These are phyloP conservation scores for Gossypium longicalyx DNA, from an alignment of 345 rosid genomes.

Conservation along the genomic window DNA sequence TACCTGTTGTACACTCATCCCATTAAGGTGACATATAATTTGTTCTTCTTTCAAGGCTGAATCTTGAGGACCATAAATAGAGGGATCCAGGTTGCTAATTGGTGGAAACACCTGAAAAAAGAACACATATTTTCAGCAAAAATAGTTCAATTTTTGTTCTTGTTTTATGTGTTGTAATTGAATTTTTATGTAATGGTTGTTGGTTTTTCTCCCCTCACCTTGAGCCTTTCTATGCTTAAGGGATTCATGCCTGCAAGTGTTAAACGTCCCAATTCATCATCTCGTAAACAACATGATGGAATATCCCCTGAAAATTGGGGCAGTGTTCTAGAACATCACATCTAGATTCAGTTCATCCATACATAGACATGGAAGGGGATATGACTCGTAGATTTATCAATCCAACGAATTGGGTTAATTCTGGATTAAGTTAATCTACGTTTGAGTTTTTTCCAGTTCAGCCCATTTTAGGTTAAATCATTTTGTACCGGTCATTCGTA, in stretches of 20 bases:
- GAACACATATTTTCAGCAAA: not conserved
- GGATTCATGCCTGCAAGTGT: slow-evolving; percentile 18
- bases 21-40: slow-evolving; percentile 43
- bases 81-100: slow-evolving; percentile 56
- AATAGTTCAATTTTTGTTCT: not conserved
- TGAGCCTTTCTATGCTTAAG: slow-evolving; percentile 17
- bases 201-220: not conserved
- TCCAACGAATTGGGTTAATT: no score
- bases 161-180: not conserved
- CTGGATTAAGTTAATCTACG: not conserved
- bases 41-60: slow-evolving; percentile 66
- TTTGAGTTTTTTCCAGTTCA: not conserved
- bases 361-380: not conserved
- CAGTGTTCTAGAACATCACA: not conserved
- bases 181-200: not conserved
- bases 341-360: not conserved
- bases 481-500: not conserved
- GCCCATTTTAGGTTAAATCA: not conserved
- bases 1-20: slow-evolving; percentile 66
- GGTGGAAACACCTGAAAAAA: slow-evolving; percentile 49
- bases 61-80: slow-evolving; percentile 41
- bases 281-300: slow-evolving; percentile 7
- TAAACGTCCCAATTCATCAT: slow-evolving; percentile 17
- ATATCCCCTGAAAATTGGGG: slow-evolving; percentile 7
- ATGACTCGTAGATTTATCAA: not conserved